phyloP scores from a whole-genome alignment of 2,329 filamentous ascomycete species.

The Orbilia quercus region DNA sequence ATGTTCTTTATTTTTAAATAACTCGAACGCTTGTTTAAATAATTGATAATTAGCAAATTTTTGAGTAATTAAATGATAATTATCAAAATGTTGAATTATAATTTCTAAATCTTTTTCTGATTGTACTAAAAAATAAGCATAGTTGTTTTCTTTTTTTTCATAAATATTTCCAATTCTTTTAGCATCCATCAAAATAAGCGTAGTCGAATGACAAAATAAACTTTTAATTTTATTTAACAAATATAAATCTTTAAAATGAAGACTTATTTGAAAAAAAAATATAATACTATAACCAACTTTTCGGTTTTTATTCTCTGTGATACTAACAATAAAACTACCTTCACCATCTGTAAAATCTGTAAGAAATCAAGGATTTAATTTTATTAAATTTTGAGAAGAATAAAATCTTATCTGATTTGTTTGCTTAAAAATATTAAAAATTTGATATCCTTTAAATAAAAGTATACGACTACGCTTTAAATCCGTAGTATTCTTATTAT shows the following conservation, averaged over 20 bases:
- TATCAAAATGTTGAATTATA: slow-evolving; percentile 27
- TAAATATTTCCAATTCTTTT: background rate
- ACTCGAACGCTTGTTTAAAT: slow-evolving; percentile 19
- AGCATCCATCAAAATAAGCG: background rate
- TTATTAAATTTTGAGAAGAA: slow-evolving; percentile 5
- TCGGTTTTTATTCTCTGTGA: background rate
- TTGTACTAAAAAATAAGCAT: too few relatives aligned
- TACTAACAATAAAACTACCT: slow-evolving; percentile 3
- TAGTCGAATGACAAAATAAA: too few relatives aligned
- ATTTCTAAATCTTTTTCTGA: background rate
- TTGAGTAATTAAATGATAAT: slow-evolving; percentile 24
- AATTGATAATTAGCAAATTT: slow-evolving; percentile 22
- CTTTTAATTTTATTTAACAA: too few relatives aligned
- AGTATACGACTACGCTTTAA: too few relatives aligned
- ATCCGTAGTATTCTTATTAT: too few relatives aligned
- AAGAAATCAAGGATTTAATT: slow-evolving; percentile 2
- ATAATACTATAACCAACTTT: background rate
- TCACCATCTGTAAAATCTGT: slow-evolving; percentile 5
- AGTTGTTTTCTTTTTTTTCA: slow-evolving; percentile 5
- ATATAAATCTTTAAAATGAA: slow-evolving; percentile 7
- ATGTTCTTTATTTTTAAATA: slow-evolving; percentile 24
- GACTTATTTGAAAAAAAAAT: slow-evolving; percentile 4
- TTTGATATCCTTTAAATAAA: too few relatives aligned
- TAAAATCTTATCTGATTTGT: background rate
- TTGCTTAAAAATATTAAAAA: too few relatives aligned